Evolutionary conservation across 176 grass and related monocot genomes (phyloP).

Genomic region (Raddia distichophylla): DNA sequence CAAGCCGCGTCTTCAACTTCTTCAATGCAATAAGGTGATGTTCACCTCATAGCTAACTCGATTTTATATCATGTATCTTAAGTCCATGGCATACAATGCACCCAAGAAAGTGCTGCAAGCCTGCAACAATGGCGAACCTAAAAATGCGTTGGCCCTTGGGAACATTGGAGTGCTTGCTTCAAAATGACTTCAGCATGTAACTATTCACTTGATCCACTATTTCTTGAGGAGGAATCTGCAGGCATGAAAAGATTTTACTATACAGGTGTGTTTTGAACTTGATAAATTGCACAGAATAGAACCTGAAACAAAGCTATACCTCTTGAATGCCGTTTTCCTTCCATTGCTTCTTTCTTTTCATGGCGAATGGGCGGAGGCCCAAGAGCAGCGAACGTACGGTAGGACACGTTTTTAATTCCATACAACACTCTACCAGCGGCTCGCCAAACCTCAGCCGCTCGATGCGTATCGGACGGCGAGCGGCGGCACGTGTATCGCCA

Average conservation of each 20-base stretch:
- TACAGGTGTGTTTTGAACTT: background rate
- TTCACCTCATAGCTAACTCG: background rate
- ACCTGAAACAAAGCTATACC: slow-evolving; percentile 40
- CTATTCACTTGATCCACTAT: slow-evolving; percentile 61
- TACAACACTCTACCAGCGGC: no score
- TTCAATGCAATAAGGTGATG: slow-evolving; percentile 1
- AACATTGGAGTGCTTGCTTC: slow-evolving; percentile 32
- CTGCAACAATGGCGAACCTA: slow-evolving; percentile 21
- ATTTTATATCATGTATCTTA: background rate
- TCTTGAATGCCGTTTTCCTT: slow-evolving; percentile 70
- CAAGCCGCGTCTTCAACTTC: background rate
- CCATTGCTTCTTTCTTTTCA: slow-evolving; percentile 95
- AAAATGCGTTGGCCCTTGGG: background rate
- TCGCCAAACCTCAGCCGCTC: background rate
- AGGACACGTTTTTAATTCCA: no score
- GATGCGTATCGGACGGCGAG: background rate
- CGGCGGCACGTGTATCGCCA: background rate
- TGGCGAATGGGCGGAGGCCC: no score
- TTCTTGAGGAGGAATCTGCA: slow-evolving; percentile 66
- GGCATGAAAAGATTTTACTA: slow-evolving; percentile 21
- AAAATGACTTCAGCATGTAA: slow-evolving; percentile 18
- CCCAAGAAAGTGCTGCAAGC: background rate
- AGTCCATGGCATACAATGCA: slow-evolving; percentile 25
- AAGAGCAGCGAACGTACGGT: no score
- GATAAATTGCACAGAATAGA: background rate